phyloP scores from a whole-genome alignment of 2,329 filamentous ascomycete genomes.

The Diaporthe nobilis region DNA sequence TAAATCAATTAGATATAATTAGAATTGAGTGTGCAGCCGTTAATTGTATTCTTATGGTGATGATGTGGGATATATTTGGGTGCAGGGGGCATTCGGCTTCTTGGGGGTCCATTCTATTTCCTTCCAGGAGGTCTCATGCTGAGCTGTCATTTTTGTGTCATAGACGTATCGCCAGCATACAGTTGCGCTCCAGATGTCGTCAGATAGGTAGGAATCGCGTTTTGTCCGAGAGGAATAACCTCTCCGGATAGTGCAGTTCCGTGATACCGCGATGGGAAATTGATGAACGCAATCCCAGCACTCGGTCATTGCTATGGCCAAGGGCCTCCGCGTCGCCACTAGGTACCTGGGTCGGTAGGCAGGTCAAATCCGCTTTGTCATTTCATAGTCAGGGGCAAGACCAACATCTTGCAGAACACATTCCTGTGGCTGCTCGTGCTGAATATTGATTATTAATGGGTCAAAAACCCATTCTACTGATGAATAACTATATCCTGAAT shows the following conservation, averaged over 20 bases:
- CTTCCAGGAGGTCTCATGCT: not conserved
- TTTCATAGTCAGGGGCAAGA: not conserved
- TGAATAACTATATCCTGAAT: constrained; percentile 27
- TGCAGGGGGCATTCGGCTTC: too few relatives aligned
- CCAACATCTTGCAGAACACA: not conserved
- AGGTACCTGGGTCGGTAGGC: too few relatives aligned
- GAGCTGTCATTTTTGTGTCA: not conserved
- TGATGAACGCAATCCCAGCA: not conserved
- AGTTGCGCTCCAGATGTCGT: not conserved
- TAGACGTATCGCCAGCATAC: not conserved
- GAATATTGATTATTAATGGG: not conserved
- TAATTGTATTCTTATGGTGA: too few relatives aligned
- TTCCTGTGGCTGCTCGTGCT: not conserved
- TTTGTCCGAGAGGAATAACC: not conserved
- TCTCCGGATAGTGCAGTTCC: not conserved
- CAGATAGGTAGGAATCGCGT: not conserved
- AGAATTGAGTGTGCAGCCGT: too few relatives aligned
- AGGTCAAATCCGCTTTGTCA: not conserved
- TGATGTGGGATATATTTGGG: too few relatives aligned
- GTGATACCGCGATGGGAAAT: not conserved
- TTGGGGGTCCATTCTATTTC: too few relatives aligned
- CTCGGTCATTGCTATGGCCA: not conserved
- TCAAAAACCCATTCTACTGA: not conserved
- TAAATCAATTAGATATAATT: too few relatives aligned
- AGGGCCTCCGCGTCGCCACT: not conserved